Evolutionary conservation across 2,329 filamentous ascomycete species (phyloP).

Genomic region (Tolypocladium endophyticum): DNA sequence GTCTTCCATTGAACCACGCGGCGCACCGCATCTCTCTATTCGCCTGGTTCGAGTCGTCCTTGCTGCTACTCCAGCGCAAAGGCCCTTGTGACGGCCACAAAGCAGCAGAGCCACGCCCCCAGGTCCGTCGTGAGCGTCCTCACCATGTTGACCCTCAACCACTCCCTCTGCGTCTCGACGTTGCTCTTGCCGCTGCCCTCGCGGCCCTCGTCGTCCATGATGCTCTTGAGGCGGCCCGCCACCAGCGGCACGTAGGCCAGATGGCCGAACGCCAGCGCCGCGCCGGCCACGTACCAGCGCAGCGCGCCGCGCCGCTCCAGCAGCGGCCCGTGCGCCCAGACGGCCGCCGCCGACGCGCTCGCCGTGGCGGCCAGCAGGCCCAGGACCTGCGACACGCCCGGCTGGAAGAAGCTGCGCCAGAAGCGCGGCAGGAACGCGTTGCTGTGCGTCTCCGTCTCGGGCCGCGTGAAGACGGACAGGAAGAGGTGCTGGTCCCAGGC

Average conservation of each 20-base stretch:
- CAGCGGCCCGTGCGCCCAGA: slow-evolving; percentile 11
- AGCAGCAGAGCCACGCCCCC: slow-evolving; percentile 20
- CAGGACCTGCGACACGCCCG: slow-evolving; percentile 21
- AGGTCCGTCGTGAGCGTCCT: slow-evolving; percentile 23
- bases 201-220: slow-evolving; percentile 15
- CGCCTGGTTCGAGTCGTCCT: too few relatives aligned
- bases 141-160: slow-evolving; percentile 19
- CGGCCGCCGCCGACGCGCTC: slow-evolving; percentile 14
- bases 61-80: not conserved
- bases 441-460: slow-evolving; percentile 15
- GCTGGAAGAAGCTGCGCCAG: slow-evolving; percentile 29
- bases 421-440: slow-evolving; percentile 30
- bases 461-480: slow-evolving; percentile 23
- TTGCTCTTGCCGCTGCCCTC: slow-evolving; percentile 10
- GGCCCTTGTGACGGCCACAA: slow-evolving; percentile 12
- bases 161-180: slow-evolving; percentile 18
- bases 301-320: slow-evolving; percentile 14
- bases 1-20: too few relatives aligned
- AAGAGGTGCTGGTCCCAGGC: slow-evolving; percentile 33
- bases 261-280: slow-evolving; percentile 19
- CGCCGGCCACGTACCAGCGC: slow-evolving; percentile 21
- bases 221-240: slow-evolving; percentile 17
- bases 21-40: too few relatives aligned
- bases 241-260: slow-evolving; percentile 22
- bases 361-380: slow-evolving; percentile 23